phyloP scores from a whole-genome alignment of 352 stramenopile species.

The Aphanomyces euteiches region DNA sequence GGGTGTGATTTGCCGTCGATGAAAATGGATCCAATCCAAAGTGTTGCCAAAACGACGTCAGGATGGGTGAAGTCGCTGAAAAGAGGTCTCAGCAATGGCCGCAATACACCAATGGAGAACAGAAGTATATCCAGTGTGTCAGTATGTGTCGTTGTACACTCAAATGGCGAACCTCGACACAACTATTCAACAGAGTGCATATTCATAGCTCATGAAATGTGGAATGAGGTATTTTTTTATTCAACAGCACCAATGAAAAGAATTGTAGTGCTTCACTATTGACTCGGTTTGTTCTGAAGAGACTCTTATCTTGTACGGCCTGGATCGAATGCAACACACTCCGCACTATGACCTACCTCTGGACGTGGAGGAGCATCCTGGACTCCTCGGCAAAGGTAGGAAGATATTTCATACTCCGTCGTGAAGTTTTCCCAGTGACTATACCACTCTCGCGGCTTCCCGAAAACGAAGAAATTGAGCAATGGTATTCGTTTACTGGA shows the following conservation, averaged over 20 bases:
- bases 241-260: not conserved
- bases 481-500: conserved; percentile 73
- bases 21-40: not conserved
- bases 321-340: conserved; percentile 57
- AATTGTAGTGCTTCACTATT: conserved; percentile 61
- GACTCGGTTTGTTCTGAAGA: conserved; percentile 60
- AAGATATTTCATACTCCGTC: not conserved
- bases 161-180: not conserved
- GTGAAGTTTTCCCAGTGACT: conserved; percentile 35
- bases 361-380: conserved; percentile 42
- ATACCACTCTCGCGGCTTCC: conserved; percentile 62
- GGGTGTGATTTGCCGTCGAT: conserved; percentile 16
- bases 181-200: conserved; percentile 12
- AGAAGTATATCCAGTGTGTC: not conserved
- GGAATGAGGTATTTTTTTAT: conserved; percentile 16
- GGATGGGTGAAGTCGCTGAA: conserved; percentile 17
- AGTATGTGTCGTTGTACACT: conserved; percentile 16
- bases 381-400: conserved; percentile 68
- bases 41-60: not conserved
- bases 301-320: conserved; percentile 61
- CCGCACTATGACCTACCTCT: conserved; percentile 38
- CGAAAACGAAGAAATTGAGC: conserved; percentile 75
- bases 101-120: not conserved
- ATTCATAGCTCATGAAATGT: conserved; percentile 14
- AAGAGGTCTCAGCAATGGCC: not conserved